Evolutionary conservation across 768 basidiomycete species (phyloP).

Genomic region (Nevesoporus exiguus): DNA sequence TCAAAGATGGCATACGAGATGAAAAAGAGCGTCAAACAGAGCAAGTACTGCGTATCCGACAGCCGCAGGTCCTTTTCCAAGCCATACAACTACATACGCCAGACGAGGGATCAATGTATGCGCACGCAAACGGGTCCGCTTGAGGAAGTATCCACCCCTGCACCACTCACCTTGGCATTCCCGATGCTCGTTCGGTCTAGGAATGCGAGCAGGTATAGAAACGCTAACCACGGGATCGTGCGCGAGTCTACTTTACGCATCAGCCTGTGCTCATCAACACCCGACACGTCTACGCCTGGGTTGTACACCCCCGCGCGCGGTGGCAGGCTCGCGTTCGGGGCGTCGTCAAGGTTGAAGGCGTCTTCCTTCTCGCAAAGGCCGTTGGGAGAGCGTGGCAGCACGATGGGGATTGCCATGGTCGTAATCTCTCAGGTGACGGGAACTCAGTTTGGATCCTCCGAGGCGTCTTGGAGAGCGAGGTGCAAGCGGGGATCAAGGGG

Average conservation of each 20-base stretch:
- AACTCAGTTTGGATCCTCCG: no score
- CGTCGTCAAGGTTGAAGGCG: neutral
- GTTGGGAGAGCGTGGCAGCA: neutral
- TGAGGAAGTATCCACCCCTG: no score
- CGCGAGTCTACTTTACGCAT: constrained; percentile 66
- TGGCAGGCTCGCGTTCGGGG: neutral
- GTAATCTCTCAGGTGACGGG: no score
- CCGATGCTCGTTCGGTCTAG: constrained; percentile 56
- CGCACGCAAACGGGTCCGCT: neutral
- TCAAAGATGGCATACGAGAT: constrained; percentile 70
- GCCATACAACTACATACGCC: constrained; percentile 58
- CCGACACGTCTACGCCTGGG: constrained; percentile 53
- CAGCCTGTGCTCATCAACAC: constrained; percentile 64
- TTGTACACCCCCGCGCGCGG: constrained; percentile 25
- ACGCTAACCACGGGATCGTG: constrained; percentile 68
- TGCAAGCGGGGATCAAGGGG: neutral
- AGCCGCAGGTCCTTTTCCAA: constrained; percentile 58
- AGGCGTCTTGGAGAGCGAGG: no score
- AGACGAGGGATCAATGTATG: neutral
- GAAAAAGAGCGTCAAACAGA: constrained; percentile 60
- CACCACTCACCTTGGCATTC: constrained; percentile 32
- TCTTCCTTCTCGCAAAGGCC: constrained; percentile 9
- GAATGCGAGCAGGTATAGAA: constrained; percentile 76
- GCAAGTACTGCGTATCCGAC: constrained; percentile 61
- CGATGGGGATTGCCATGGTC: neutral